Percentiles rank a stretch among this genome's conserved stretches.
phyloP scores from a whole-genome alignment of 495 filamentous ascomycete species.

The Aspergillus nidulans region DNA sequence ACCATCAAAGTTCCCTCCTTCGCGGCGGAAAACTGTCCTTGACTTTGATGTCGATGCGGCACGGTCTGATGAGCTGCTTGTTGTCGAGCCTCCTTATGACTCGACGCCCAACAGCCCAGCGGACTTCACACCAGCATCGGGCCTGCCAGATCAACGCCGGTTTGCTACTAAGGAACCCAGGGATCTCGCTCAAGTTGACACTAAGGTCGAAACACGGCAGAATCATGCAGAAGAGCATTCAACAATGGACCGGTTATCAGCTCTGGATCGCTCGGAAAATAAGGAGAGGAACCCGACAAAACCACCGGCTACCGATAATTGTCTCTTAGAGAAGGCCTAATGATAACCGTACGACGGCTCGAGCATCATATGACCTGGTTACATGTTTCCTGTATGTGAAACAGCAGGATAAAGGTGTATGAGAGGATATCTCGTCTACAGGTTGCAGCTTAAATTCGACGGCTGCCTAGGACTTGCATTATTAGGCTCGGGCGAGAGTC shows the following conservation, averaged over 20 bases:
- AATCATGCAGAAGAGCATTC: not conserved
- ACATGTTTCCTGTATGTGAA: not conserved
- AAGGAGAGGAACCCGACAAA: not conserved
- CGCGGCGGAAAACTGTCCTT: conserved; percentile 35
- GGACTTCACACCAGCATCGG: conserved; percentile 21
- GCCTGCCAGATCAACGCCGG: not conserved
- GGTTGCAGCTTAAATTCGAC: too few species aligned
- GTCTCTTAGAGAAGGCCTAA: not conserved
- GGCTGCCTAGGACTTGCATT: too few species aligned
- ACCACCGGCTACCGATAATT: not conserved
- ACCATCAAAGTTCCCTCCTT: conserved; percentile 28
- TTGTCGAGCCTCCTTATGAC: conserved; percentile 49
- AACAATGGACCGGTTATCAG: not conserved
- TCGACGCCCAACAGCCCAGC: conserved; percentile 48
- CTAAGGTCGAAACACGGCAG: not conserved
- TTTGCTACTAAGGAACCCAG: not conserved
- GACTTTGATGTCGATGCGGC: conserved; percentile 14
- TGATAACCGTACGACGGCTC: not conserved
- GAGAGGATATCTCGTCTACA: not conserved
- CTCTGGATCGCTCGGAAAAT: not conserved
- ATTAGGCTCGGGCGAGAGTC: too few species aligned
- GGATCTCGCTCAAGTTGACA: not conserved
- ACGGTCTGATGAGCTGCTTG: conserved; percentile 39
- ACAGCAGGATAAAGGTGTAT: not conserved
- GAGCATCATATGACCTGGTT: not conserved